A percentile compares a stretch with the other conserved stretches of the same genome.
phyloP scores from a whole-genome alignment of 1,139 yeast genomes.

The Kurtzmaniella natalensis region DNA sequence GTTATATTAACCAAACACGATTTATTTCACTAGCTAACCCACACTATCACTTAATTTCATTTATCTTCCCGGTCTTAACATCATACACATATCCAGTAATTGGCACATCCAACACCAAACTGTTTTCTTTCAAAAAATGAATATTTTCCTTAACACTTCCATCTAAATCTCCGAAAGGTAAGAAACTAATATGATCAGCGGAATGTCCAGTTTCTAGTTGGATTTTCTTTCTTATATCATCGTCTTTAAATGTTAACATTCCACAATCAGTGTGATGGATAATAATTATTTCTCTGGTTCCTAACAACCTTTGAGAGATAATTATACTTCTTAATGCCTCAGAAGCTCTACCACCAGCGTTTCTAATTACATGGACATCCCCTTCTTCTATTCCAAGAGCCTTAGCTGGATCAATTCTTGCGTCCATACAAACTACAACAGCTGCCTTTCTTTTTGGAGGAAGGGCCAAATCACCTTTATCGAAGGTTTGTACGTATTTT shows the following conservation, averaged over 20 bases:
- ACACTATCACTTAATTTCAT: too few species aligned
- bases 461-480: constrained; percentile 24
- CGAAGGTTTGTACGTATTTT: constrained; percentile 17
- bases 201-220: constrained; percentile 24
- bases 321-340: constrained; percentile 38
- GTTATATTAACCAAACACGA: too few species aligned
- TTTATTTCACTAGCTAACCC: too few species aligned
- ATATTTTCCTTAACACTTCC: constrained; percentile 35
- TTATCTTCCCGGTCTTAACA: constrained; percentile 32
- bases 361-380: constrained; percentile 42
- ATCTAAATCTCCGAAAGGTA: constrained; percentile 30
- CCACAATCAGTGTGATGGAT: constrained; percentile 42
- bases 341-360: constrained; percentile 41
- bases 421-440: constrained; percentile 43
- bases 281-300: constrained; percentile 36
- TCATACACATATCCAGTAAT: constrained; percentile 35
- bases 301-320: constrained; percentile 31
- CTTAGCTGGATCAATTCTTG: constrained; percentile 39
- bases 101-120: constrained; percentile 28
- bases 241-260: constrained; percentile 37
- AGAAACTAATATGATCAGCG: constrained; percentile 26
- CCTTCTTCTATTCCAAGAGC: constrained; percentile 38
- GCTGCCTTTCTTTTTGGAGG: constrained; percentile 36
- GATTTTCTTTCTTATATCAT: constrained; percentile 21
- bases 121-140: constrained; percentile 19